Base-by-base conservation (phyloP, 2,329 filamentous ascomycete genomes). In the Mollisia scopiformis region DNA sequence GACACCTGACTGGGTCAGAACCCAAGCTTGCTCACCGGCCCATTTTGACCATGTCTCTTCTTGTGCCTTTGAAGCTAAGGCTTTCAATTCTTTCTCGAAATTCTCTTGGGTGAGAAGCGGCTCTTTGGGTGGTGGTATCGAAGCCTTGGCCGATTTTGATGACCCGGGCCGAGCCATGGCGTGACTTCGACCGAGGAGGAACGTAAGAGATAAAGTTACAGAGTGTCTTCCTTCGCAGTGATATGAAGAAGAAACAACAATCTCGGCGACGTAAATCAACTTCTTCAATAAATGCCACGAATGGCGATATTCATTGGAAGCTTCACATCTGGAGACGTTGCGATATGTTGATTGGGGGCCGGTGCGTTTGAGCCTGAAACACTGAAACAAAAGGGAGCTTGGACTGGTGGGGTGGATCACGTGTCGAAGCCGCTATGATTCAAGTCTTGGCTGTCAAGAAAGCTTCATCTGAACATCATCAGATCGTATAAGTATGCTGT, bases 1-100 rank as follows among this genome's bases (percentile, higher is more conserved):
- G n/a, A 75, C 70, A 21, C 71, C 66, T 2, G 78, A 74, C 64
- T 77, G 77, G 13, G 67, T 51, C n/a, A 74, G 50, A 39, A 73
- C 59, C 57, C 55, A 65, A 43, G 62, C 62, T 62, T 74, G 72
- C 55, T 68, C 66, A 25, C 55, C 43, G 2, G 66, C 63, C 68
- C 68, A 72, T 66, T 69, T 74, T 30, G 49, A 47, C 57, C 64
- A 66, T 1, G 72, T 75, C 53, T 75, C 68, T 55, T 74, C 69
- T 57, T 72, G 61, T 5, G 73, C 73, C 59, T 71, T 73, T 19
- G 63, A 63, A 19, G 72, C 72, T 16, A 75, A 55, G 2, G 62
- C 67, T 64, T 72, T 68, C 13, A 75, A 62, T 60, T 75, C 73
- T 49, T 71, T 72, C 54, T 75, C 73, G 54, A 75, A 74, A 19